Evolutionary conservation across 2,329 filamentous ascomycete species (phyloP).

Genomic region (Pleurostoma richardsiae): DNA sequence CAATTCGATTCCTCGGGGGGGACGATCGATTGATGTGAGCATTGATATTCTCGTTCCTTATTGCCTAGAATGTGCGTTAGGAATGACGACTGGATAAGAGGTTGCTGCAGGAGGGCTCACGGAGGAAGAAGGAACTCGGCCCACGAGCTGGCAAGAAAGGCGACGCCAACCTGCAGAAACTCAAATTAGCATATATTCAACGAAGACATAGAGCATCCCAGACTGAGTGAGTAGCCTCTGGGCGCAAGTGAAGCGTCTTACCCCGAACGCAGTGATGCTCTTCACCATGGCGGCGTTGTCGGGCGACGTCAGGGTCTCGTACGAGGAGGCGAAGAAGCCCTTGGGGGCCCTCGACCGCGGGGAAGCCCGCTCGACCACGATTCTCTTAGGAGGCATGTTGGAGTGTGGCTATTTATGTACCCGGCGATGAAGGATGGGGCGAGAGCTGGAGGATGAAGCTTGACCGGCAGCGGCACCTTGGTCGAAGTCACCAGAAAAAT

Average conservation of each 20-base stretch:
- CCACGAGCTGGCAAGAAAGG: conserved; percentile 55
- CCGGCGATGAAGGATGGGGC: too few species aligned
- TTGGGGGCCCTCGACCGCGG: conserved; percentile 37
- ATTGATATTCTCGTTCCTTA: too few species aligned
- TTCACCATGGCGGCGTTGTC: conserved; percentile 61
- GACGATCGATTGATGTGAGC: too few species aligned
- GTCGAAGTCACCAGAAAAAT: neutral
- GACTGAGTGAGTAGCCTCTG: neutral
- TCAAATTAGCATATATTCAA: neutral
- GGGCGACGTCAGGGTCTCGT: conserved; percentile 52
- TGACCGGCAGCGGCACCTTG: too few species aligned
- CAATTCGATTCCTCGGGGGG: too few species aligned
- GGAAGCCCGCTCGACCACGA: conserved; percentile 43
- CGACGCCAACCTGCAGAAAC: conserved; percentile 44
- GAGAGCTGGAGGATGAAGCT: too few species aligned
- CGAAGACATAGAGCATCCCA: neutral
- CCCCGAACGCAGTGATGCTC: conserved; percentile 55
- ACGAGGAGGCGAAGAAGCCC: conserved; percentile 48
- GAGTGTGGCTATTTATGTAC: neutral
- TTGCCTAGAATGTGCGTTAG: too few species aligned
- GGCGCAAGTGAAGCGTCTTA: conserved; percentile 27
- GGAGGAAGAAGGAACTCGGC: conserved; percentile 53
- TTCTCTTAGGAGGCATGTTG: conserved; percentile 61
- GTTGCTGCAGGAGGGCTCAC: conserved; percentile 15
- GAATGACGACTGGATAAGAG: too few species aligned